Percentiles rank a stretch among this genome's conserved stretches.
Evolutionary conservation across 306 rosid genomes (phyloP).

Genomic region (Casuarina glauca): DNA sequence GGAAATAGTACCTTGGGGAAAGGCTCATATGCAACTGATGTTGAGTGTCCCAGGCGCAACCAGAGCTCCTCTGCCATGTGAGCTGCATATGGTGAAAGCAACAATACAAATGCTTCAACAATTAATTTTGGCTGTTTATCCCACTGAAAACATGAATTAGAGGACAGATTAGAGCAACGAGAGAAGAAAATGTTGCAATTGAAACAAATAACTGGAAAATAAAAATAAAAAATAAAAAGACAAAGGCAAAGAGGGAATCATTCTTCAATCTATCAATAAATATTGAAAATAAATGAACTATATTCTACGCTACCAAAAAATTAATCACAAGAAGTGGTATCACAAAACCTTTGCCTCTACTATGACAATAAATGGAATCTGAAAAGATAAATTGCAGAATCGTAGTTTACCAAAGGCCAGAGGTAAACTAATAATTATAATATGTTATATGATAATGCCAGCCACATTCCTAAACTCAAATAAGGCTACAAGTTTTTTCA

Average conservation of each 20-base stretch:
- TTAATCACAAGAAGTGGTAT: neutral
- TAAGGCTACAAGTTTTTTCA: neutral
- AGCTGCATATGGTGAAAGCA: slow-evolving; percentile 92
- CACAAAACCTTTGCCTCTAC: neutral
- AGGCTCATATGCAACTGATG: slow-evolving; percentile 69
- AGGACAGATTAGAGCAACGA: slow-evolving; percentile 1
- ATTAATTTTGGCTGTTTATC: slow-evolving; percentile 72
- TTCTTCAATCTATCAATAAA: neutral
- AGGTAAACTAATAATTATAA: neutral
- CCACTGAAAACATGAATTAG: slow-evolving; percentile 65
- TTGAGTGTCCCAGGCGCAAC: slow-evolving; percentile 80
- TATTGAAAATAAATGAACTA: too few relatives aligned
- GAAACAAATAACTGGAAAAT: too few relatives aligned
- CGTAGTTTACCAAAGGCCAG: neutral
- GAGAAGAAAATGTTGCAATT: neutral
- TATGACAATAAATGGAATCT: neutral
- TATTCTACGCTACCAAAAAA: neutral
- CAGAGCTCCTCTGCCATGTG: slow-evolving; percentile 97
- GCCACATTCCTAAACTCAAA: too few relatives aligned
- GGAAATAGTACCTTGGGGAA: slow-evolving; percentile 69
- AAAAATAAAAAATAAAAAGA: neutral
- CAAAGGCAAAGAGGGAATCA: neutral
- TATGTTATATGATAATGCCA: neutral
- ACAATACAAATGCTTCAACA: slow-evolving; percentile 75
- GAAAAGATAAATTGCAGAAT: neutral